Conservation (phyloP, 345 rosid species). For the Anastatica hierochuntica region DNA sequence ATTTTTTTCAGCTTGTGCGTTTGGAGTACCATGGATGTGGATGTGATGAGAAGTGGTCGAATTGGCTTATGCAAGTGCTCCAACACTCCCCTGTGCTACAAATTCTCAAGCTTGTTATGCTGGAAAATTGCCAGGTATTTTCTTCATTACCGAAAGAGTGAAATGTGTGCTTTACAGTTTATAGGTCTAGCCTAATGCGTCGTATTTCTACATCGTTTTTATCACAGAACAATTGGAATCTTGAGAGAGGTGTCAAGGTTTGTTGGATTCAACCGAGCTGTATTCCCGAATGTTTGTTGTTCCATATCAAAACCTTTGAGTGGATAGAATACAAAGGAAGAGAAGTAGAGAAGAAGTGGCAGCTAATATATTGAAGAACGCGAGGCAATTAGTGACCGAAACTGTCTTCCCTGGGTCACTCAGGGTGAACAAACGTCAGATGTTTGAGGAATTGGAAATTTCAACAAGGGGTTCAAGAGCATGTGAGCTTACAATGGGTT, state of each 20-base stretch:
- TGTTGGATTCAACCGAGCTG: neutral
- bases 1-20: constrained; percentile 8
- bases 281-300: no score
- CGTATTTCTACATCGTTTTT: neutral
- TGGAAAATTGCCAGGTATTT: neutral
- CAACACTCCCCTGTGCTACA: constrained; percentile 3
- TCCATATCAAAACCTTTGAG: no score
- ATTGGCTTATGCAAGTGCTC: neutral
- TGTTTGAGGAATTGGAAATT: no score
- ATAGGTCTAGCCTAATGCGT: neutral
- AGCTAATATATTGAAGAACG: no score
- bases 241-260: neutral
- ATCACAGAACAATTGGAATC: neutral
- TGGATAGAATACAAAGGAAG: no score
- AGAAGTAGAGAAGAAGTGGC: no score
- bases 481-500: no score
- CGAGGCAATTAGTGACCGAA: no score
- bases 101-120: neutral
- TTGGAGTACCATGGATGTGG: neutral
- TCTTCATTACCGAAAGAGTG: neutral
- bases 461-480: no score
- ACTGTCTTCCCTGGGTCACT: no score
- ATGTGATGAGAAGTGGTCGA: neutral
- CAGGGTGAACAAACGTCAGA: no score
- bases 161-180: neutral